phyloP scores from a whole-genome alignment of 2,329 filamentous ascomycete genomes.

The Ilyonectria destructans region DNA sequence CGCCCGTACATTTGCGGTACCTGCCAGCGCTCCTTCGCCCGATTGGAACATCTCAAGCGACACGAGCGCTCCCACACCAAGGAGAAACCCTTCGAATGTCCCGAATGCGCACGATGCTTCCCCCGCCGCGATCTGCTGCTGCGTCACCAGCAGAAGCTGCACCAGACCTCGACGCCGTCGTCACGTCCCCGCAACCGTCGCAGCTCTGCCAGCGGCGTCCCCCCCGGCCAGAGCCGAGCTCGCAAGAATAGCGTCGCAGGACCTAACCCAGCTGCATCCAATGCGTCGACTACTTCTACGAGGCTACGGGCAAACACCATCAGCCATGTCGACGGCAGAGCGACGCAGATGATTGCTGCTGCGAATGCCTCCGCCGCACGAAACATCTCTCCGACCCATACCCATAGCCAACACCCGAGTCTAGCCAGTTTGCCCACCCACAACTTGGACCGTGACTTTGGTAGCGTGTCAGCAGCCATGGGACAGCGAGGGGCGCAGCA shows the following conservation, averaged over 20 bases:
- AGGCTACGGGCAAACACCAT: slow-evolving; percentile 96
- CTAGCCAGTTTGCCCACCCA: slow-evolving; percentile 77
- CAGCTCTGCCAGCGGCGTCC: slow-evolving; percentile 86
- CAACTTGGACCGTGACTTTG: slow-evolving; percentile 75
- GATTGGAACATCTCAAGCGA: too few relatives aligned
- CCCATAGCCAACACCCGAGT: slow-evolving; percentile 82
- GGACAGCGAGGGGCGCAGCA: slow-evolving; percentile 71
- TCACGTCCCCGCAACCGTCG: slow-evolving; percentile 85
- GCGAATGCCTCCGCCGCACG: slow-evolving; percentile 69
- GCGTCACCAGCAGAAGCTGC: too few relatives aligned
- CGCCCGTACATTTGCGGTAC: too few relatives aligned
- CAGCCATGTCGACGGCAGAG: slow-evolving; percentile 87
- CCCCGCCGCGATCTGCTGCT: too few relatives aligned
- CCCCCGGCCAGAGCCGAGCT: slow-evolving; percentile 79
- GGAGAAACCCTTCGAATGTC: too few relatives aligned
- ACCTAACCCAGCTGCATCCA: slow-evolving; percentile 60
- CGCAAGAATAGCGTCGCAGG: slow-evolving; percentile 93
- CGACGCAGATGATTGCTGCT: slow-evolving; percentile 79
- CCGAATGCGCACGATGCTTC: too few relatives aligned
- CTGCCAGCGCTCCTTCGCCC: too few relatives aligned
- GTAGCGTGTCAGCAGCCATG: slow-evolving; percentile 74
- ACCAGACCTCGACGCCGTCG: too few relatives aligned
- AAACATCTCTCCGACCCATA: slow-evolving; percentile 70
- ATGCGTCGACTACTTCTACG: slow-evolving; percentile 73
- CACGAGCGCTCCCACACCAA: too few relatives aligned